Conservation (phyloP, 2,329 filamentous ascomycete genomes). For the Shiraia bambusicola region DNA sequence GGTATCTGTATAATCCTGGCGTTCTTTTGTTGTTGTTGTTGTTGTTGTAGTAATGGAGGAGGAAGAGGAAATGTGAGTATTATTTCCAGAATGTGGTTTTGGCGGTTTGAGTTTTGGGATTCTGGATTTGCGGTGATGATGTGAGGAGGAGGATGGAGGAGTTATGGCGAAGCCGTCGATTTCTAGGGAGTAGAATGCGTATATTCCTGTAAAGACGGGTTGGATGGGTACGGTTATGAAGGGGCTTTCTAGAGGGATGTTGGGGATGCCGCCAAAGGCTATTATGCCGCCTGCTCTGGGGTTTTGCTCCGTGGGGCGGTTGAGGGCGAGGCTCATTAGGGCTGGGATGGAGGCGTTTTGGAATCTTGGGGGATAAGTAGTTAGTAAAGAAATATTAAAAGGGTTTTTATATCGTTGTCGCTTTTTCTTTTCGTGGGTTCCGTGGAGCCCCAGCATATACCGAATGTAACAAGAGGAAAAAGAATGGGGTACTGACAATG, state of each 20-base stretch:
- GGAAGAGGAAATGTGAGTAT: background rate
- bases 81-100: background rate
- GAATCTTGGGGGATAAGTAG: slow-evolving; percentile 11
- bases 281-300: slow-evolving; percentile 26
- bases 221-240: slow-evolving; percentile 23
- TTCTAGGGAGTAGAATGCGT: slow-evolving; percentile 29
- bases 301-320: slow-evolving; percentile 11
- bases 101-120: background rate
- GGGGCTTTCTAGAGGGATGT: slow-evolving; percentile 12
- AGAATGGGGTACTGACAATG: slow-evolving; percentile 19
- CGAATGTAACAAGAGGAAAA: too few species aligned
- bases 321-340: slow-evolving; percentile 30
- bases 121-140: background rate
- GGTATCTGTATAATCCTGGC: too few species aligned
- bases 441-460: too few species aligned
- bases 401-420: too few species aligned
- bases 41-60: slow-evolving; percentile 1
- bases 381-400: too few species aligned
- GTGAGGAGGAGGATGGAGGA: slow-evolving; percentile 3
- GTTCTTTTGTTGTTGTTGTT: background rate
- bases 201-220: slow-evolving; percentile 12
- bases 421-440: too few species aligned
- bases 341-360: slow-evolving; percentile 10
- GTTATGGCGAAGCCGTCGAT: slow-evolving; percentile 28
- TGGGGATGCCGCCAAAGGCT: slow-evolving; percentile 34